These are phyloP conservation scores for Podaxis sp. DNA, from an alignment of 768 basidiomycete genomes.

Conservation along the genomic window DNA sequence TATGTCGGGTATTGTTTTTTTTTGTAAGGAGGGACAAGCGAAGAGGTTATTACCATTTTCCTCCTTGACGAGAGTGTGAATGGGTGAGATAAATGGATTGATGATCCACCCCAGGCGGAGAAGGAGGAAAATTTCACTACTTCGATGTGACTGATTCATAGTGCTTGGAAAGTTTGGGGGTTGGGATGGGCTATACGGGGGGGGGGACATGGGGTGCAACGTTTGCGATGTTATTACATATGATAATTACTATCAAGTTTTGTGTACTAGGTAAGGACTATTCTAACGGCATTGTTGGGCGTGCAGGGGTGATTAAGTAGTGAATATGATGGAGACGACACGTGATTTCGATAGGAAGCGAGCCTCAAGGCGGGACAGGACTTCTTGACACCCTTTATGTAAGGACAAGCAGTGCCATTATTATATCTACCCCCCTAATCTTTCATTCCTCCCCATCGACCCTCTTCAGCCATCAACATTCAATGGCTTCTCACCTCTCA, in stretches of 20 bases:
- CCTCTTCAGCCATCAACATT: neutral
- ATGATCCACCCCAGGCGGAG: constrained; percentile 8
- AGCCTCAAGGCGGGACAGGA: constrained; percentile 24
- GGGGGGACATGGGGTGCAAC: neutral
- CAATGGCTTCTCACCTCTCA: constrained; percentile 7
- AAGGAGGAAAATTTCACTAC: neutral
- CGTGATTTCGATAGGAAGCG: constrained; percentile 35
- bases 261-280: neutral
- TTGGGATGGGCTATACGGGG: neutral
- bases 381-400: constrained; percentile 25
- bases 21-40: neutral
- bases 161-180: neutral
- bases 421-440: constrained; percentile 15
- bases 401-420: constrained; percentile 19
- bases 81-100: neutral
- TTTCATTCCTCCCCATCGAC: neutral
- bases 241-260: neutral
- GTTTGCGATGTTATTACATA: neutral
- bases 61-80: neutral
- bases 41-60: neutral
- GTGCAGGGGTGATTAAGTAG: neutral
- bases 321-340: constrained; percentile 24
- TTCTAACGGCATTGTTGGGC: neutral
- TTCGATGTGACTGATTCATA: neutral
- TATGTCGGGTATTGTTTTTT: neutral